Conservation (phyloP, 202 grass and related monocot species). For the Digitaria exilis region DNA sequence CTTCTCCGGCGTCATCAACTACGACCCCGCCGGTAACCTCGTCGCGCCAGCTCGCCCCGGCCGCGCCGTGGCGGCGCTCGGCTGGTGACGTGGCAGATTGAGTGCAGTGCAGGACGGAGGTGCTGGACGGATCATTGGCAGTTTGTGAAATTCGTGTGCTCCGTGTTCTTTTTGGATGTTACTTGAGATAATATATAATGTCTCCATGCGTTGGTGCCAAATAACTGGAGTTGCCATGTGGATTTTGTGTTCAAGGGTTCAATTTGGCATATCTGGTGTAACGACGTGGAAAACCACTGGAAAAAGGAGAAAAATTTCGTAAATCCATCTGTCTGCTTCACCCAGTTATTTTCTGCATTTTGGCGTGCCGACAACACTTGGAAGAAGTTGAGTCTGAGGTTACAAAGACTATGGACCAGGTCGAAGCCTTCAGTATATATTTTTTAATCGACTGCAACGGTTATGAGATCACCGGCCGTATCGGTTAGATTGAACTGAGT, state of each 20-base stretch:
- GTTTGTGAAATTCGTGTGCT: neutral
- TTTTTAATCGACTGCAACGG: neutral
- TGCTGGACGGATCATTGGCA: neutral
- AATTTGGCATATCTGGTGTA: neutral
- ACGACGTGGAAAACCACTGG: neutral
- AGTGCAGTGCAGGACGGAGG: neutral
- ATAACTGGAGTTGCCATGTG: neutral
- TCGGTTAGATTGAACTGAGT: neutral
- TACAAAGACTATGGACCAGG: neutral
- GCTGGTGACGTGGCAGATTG: conserved; percentile 42
- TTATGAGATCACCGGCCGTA: neutral
- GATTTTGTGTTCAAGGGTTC: neutral
- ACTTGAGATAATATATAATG: neutral
- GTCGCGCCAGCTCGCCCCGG: conserved; percentile 55
- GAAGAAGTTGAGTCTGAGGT: neutral
- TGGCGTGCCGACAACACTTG: no score
- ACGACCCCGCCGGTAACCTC: conserved; percentile 80
- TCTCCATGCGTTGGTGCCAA: neutral
- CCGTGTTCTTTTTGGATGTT: neutral
- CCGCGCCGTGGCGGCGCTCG: conserved; percentile 40
- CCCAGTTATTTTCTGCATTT: neutral
- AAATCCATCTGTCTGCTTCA: neutral
- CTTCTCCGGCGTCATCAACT: conserved; percentile 81
- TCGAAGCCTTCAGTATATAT: neutral
- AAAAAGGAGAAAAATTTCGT: neutral